Percentiles rank a stretch among this genome's conserved stretches.
Conservation (phyloP, 345 rosid species). For the Pugionium cornutum region DNA sequence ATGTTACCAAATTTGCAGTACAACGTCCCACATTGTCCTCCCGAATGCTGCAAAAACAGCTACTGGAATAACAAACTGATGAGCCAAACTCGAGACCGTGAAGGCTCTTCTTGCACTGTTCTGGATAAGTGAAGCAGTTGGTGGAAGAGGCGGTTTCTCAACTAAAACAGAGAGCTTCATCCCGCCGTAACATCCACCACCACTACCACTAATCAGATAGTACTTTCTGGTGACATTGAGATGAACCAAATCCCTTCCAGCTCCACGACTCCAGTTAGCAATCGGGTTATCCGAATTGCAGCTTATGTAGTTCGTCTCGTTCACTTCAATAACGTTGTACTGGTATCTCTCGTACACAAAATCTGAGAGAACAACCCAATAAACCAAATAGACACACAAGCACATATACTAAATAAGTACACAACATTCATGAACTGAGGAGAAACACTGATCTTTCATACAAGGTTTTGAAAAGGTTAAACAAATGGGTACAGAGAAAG, state of each 20-base stretch:
- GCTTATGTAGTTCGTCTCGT: constrained; percentile 63
- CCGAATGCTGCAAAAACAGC: constrained; percentile 15
- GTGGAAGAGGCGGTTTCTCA: constrained; percentile 73
- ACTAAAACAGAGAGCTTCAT: constrained; percentile 70
- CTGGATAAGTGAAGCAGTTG: constrained; percentile 47
- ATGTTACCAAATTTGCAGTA: constrained; percentile 23
- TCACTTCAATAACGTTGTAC: constrained; percentile 81
- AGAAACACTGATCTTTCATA: background rate
- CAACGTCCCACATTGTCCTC: constrained; percentile 26
- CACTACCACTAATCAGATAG: constrained; percentile 82
- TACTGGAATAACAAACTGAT: constrained; percentile 8
- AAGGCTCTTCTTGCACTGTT: constrained; percentile 31
- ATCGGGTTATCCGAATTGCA: constrained; percentile 75
- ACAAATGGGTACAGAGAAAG: background rate
- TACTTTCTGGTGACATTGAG: constrained; percentile 71
- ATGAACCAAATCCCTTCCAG: constrained; percentile 90
- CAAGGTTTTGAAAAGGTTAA: background rate
- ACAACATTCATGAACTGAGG: background rate
- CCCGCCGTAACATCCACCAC: constrained; percentile 86
- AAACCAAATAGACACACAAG: constrained; percentile 3
- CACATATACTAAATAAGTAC: background rate
- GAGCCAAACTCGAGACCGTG: background rate
- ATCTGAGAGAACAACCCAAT: constrained; percentile 42
- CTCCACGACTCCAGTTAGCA: constrained; percentile 80
- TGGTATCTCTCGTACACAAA: constrained; percentile 94